Conservation (phyloP, 495 filamentous ascomycete species). For the Trichoderma reesei region DNA sequence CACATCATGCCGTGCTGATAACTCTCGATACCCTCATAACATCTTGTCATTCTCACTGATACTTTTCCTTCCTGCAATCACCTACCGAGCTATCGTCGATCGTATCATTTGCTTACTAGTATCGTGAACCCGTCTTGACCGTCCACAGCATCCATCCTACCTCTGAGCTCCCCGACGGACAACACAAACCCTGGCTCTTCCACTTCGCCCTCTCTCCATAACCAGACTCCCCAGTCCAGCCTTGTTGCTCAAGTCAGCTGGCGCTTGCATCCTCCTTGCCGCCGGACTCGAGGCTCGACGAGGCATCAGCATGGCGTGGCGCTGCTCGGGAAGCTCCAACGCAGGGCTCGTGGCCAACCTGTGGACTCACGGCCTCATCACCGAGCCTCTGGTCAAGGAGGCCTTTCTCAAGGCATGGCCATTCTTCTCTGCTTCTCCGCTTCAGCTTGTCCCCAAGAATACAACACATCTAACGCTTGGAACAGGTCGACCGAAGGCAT, state of each 20-base stretch:
- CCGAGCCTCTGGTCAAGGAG: constrained; percentile 53
- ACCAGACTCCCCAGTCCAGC: not conserved
- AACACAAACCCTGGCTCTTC: not conserved
- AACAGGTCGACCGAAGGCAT: constrained; percentile 79
- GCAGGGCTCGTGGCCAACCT: constrained; percentile 71
- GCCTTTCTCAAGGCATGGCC: constrained; percentile 72
- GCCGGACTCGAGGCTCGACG: not conserved
- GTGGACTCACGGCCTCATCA: constrained; percentile 60
- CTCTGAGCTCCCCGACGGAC: no score
- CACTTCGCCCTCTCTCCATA: not conserved
- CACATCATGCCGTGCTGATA: not conserved
- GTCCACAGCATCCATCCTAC: no score
- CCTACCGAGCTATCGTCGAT: no score
- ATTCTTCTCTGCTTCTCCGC: no score
- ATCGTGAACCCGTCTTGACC: no score
- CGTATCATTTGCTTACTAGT: no score
- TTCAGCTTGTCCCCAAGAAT: not conserved
- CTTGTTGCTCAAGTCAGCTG: not conserved
- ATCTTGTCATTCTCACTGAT: not conserved
- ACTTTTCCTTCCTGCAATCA: not conserved
- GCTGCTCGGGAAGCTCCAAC: constrained; percentile 71
- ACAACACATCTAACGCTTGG: not conserved
- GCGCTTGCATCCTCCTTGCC: not conserved
- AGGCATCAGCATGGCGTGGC: constrained; percentile 71
- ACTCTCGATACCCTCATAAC: not conserved